Base-by-base conservation (phyloP, 164 flowering plant species). In the Saururus chinensis region DNA sequence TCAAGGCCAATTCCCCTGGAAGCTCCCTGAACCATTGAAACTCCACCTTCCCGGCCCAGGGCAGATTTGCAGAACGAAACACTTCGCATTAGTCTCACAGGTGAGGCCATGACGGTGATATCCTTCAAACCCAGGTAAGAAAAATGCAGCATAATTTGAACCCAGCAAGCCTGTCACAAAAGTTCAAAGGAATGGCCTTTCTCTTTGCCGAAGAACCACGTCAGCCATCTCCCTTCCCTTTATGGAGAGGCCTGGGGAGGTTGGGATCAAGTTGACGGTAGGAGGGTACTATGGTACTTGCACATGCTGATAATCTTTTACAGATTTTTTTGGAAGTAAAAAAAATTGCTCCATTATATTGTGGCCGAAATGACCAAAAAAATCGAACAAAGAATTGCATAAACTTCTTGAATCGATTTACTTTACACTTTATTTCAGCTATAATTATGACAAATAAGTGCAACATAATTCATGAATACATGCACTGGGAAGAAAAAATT, bases 11-110 rank as follows among this genome's bases (percentile, higher is more conserved):
- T 75, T 61, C 81, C 81, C 52, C 81, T 63, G 13, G 81, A 75
- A 66, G 81, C 79, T 35, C 81, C 79, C 62, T 78, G 81, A n/a
- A 78, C 77, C 77, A 78, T 68, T 11, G 79, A 73, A 59, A 78
- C 73, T 23, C 74, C 76, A 42, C 66, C 75, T 57, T 64, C 55
- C 59, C 45, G 40, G 16, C 58, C 60, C 40, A 59, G 19, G 26
- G 69, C 63, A 40, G 66, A 64, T 26, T 24, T 67, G 61, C 62
- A 71, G 55, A 67, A 67, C 25, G 73, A 65, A 59, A 62, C 63
- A 19, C 51, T 70, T 41, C 22, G 49, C 22, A 61, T 57, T 25
- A 68, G 24, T 25, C 69, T 65, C 51, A 57, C 40, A 49, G 64
- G 60, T 6, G 53, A 11, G n/a, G 61, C 60, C 57, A 61, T 37